Conservation (phyloP, 352 stramenopile genomes). For the Halophytophthora polymorphica region DNA sequence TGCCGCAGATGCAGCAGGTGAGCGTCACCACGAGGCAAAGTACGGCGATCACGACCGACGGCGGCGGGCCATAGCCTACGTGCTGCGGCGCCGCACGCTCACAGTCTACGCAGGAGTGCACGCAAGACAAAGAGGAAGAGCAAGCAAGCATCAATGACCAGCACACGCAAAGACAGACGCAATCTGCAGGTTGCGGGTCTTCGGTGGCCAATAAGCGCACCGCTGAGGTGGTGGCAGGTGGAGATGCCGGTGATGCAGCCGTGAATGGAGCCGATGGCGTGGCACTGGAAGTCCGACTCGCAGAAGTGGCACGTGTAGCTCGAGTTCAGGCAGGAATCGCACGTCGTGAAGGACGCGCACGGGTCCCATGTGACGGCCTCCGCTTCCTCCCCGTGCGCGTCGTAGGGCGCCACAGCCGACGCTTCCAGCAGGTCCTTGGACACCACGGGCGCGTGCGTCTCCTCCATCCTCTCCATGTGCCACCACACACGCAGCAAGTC, state of each 20-base stretch:
- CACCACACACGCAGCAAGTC: neutral
- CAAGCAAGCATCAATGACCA: neutral
- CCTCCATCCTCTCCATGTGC: conserved; percentile 1
- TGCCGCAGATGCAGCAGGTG: conserved; percentile 78
- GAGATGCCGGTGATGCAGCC: conserved; percentile 72
- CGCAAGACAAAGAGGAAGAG: neutral
- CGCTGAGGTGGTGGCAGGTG: conserved; percentile 78
- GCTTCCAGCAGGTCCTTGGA: conserved; percentile 4
- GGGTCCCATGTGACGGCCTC: conserved; percentile 23
- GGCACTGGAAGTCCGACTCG: conserved; percentile 80
- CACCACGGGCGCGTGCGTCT: conserved; percentile 6
- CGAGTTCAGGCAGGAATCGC: conserved; percentile 70
- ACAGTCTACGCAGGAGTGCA: conserved; percentile 45
- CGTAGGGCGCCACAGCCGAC: neutral
- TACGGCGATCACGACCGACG: conserved; percentile 81
- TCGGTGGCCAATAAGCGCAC: conserved; percentile 13
- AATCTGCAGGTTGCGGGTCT: no score
- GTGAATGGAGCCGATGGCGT: conserved; percentile 62
- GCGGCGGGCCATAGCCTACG: conserved; percentile 77
- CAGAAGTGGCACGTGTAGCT: conserved; percentile 84
- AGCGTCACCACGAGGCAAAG: conserved; percentile 77
- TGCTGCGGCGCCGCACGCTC: conserved; percentile 67
- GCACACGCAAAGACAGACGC: neutral
- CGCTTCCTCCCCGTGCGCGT: neutral
- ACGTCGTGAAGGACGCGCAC: conserved; percentile 60